phyloP scores from a whole-genome alignment of 345 rosid genomes.

The Heritiera fomes region DNA sequence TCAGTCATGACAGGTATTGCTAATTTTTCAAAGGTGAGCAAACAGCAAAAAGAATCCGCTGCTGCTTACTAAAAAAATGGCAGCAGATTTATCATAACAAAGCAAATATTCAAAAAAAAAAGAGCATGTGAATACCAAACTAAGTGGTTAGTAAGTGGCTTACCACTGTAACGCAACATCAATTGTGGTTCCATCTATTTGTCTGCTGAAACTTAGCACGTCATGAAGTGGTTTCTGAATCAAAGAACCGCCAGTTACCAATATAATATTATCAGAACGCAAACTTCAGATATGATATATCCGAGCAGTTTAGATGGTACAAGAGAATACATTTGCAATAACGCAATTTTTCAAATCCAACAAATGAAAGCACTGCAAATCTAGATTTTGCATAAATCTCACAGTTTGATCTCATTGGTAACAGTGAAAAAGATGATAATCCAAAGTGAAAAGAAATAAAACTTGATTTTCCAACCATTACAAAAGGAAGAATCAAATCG shows the following conservation, averaged over 20 bases:
- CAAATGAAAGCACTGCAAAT: neutral
- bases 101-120: neutral
- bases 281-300: slow-evolving; percentile 11
- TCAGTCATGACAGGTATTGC: neutral
- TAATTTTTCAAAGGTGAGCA: neutral
- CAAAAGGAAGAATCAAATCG: neutral
- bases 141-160: slow-evolving; percentile 9
- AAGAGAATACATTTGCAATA: neutral
- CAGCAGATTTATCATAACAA: neutral
- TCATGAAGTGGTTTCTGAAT: slow-evolving; percentile 81
- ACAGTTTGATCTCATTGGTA: neutral
- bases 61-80: neutral
- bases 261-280: slow-evolving; percentile 9
- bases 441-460: neutral
- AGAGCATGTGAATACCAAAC: slow-evolving; percentile 15
- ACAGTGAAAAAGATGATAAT: neutral
- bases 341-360: neutral
- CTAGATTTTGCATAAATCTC: neutral
- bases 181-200: slow-evolving; percentile 62
- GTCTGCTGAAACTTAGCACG: slow-evolving; percentile 72
- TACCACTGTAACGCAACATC: slow-evolving; percentile 97
- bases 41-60: neutral
- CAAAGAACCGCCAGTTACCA: slow-evolving; percentile 40
- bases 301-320: neutral
- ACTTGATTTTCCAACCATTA: neutral